Evolutionary conservation across 768 basidiomycete genomes (phyloP).

Genomic region (Russula virescens): DNA sequence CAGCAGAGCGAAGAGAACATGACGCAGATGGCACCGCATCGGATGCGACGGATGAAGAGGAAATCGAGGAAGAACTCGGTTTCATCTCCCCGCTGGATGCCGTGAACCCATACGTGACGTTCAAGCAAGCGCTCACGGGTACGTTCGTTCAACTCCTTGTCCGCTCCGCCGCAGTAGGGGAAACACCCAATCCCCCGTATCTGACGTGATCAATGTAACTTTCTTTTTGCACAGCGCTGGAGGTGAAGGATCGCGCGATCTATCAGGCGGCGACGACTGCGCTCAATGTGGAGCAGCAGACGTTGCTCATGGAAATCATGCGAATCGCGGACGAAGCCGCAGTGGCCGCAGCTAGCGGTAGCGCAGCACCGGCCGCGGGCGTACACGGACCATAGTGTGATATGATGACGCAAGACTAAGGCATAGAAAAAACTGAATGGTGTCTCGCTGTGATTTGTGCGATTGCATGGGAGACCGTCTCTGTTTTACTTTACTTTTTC

Average conservation of each 20-base stretch:
- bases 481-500: not conserved
- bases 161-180: not conserved
- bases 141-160: constrained; percentile 27
- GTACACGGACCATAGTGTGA: not conserved
- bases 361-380: not conserved
- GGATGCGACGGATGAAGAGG: constrained; percentile 40
- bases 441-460: constrained; percentile 3
- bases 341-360: not conserved
- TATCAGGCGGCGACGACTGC: constrained; percentile 72
- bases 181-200: not conserved
- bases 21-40: constrained; percentile 23
- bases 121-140: constrained; percentile 77
- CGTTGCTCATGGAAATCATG: constrained; percentile 82
- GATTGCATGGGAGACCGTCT: not conserved
- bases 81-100: constrained; percentile 80
- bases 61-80: constrained; percentile 77
- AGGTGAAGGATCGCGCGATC: constrained; percentile 58
- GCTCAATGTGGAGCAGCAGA: constrained; percentile 70
- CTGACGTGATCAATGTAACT: constrained; percentile 1
- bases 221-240: constrained; percentile 47
- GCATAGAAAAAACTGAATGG: not conserved
- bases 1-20: constrained; percentile 41
- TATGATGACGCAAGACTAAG: too few species aligned
- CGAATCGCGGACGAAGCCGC: constrained; percentile 27
- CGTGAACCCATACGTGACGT: constrained; percentile 70